Evolutionary conservation across 768 basidiomycete genomes (phyloP).

Genomic region (Xerocomellus dryophilus): DNA sequence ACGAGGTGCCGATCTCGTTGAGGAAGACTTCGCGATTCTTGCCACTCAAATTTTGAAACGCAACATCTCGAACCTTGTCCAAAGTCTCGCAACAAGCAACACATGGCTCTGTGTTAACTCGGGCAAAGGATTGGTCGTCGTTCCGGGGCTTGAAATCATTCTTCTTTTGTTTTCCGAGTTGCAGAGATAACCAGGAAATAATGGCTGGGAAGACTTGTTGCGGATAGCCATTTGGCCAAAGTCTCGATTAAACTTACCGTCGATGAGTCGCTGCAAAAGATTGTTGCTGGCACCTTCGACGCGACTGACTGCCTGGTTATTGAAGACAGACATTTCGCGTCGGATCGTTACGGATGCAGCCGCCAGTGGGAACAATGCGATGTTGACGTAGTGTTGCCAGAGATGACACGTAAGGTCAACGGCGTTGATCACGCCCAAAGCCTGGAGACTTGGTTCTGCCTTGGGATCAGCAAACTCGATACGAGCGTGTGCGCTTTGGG

Average conservation of each 20-base stretch:
- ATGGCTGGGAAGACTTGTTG: constrained; percentile 46
- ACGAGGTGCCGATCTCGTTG: constrained; percentile 89
- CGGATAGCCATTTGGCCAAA: background rate
- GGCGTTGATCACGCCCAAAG: constrained; percentile 59
- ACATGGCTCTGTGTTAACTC: constrained; percentile 94
- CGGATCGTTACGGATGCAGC: constrained; percentile 82
- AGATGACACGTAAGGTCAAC: constrained; percentile 90
- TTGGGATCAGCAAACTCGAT: constrained; percentile 74
- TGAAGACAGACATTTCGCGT: constrained; percentile 90
- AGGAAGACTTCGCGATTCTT: constrained; percentile 92
- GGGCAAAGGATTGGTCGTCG: constrained; percentile 91
- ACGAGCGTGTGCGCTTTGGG: constrained; percentile 60
- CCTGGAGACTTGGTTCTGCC: constrained; percentile 73
- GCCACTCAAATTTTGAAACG: constrained; percentile 76
- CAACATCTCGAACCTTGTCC: constrained; percentile 75
- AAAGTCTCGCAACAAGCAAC: constrained; percentile 79
- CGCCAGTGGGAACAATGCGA: constrained; percentile 85
- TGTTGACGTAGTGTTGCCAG: constrained; percentile 95
- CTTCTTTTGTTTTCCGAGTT: constrained; percentile 90
- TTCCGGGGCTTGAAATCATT: constrained; percentile 96
- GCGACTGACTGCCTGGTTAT: constrained; percentile 80
- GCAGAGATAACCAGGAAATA: constrained; percentile 66
- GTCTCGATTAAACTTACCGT: constrained; percentile 51
- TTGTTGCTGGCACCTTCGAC: constrained; percentile 81
- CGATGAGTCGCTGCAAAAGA: constrained; percentile 76